Conservation (phyloP, 1,284 basidiomycete genomes). For the Sanghuangporus baumii region DNA sequence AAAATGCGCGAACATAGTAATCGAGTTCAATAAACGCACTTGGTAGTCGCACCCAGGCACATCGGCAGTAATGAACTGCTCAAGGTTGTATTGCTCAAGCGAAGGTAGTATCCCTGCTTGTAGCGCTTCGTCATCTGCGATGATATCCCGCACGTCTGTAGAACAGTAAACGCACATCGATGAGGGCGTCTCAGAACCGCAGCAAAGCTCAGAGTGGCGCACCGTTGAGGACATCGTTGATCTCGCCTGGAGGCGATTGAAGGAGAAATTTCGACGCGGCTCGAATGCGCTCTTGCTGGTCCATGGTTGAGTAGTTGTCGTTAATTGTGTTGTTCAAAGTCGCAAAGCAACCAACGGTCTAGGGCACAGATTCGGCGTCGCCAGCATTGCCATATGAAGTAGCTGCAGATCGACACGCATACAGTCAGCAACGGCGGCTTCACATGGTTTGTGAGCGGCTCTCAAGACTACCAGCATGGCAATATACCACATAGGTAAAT, state of each 20-base stretch:
- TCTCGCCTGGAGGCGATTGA: constrained; percentile 91
- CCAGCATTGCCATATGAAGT: neutral
- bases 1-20: constrained; percentile 11
- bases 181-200: neutral
- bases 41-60: constrained; percentile 69
- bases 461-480: constrained; percentile 3
- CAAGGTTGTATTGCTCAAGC: constrained; percentile 76
- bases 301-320: constrained; percentile 34
- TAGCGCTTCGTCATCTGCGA: constrained; percentile 77
- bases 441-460: neutral
- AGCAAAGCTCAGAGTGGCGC: constrained; percentile 20
- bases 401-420: constrained; percentile 1
- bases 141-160: constrained; percentile 82
- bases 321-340: neutral
- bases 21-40: constrained; percentile 34
- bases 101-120: constrained; percentile 74
- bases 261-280: constrained; percentile 75
- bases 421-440: neutral
- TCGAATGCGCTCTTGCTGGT: constrained; percentile 56
- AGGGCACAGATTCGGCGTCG: neutral
- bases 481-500: constrained; percentile 17
- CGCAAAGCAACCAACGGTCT: neutral
- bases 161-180: constrained; percentile 15
- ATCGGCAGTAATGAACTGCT: constrained; percentile 82
- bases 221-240: constrained; percentile 93